Evolutionary conservation across 768 basidiomycete genomes (phyloP).

Genomic region (Stropharia rugosoannulata): DNA sequence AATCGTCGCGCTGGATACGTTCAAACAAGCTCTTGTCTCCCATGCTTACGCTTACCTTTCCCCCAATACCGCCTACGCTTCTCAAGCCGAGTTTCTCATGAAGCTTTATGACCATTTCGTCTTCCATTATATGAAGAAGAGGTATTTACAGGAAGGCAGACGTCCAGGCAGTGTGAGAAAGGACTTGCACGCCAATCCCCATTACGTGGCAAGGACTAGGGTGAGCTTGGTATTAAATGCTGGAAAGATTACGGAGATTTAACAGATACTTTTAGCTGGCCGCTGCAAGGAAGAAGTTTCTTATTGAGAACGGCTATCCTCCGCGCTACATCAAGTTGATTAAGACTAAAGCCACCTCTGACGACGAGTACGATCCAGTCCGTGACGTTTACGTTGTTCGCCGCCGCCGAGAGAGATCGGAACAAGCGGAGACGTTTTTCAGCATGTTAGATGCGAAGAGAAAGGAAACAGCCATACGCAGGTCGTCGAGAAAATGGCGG

Average conservation of each 20-base stretch:
- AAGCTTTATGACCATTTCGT: conserved; percentile 10
- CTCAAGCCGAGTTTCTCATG: neutral
- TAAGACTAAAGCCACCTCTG: conserved; percentile 11
- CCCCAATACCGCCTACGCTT: neutral
- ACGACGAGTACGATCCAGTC: conserved; percentile 8
- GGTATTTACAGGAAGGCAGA: neutral
- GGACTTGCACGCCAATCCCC: neutral
- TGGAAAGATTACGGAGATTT: neutral
- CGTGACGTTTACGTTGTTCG: neutral
- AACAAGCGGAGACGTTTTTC: conserved; percentile 5
- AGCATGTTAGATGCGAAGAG: conserved; percentile 7
- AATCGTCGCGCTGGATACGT: conserved; percentile 10
- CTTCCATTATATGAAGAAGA: neutral
- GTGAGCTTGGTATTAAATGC: neutral
- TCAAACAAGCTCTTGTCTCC: conserved; percentile 6
- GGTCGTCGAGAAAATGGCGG: neutral
- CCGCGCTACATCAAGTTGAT: conserved; percentile 5
- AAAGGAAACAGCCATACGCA: neutral
- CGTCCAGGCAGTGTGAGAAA: conserved; percentile 2
- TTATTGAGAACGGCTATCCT: conserved; percentile 2
- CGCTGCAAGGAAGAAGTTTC: conserved; percentile 1
- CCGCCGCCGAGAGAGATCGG: conserved; percentile 7
- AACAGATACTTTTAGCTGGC: conserved; percentile 1
- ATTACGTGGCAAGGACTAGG: neutral
- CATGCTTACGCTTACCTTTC: neutral